These are phyloP conservation scores for Pseudozyma sp. DNA, from an alignment of 1,284 basidiomycete genomes.

Conservation along the genomic window DNA sequence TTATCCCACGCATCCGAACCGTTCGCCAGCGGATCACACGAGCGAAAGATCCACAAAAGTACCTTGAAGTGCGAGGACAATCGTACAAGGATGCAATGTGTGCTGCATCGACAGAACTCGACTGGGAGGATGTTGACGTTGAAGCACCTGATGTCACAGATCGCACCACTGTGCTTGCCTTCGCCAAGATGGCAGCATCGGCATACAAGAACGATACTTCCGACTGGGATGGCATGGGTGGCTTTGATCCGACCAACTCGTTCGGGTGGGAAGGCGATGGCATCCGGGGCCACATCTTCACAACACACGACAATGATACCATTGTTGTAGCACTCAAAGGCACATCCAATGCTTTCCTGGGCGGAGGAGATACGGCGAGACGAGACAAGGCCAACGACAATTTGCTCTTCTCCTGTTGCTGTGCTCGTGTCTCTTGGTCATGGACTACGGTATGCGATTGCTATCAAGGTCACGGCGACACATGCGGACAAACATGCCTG, in stretches of 20 bases:
- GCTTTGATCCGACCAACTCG: slow-evolving; percentile 74
- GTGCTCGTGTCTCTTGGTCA: slow-evolving; percentile 90
- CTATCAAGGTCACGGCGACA: slow-evolving; percentile 72
- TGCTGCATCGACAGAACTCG: slow-evolving; percentile 40
- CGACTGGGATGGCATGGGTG: slow-evolving; percentile 44
- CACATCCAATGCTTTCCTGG: slow-evolving; percentile 82
- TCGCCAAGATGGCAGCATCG: slow-evolving; percentile 95
- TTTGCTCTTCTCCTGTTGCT: slow-evolving; percentile 97
- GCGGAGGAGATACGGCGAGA: slow-evolving; percentile 84
- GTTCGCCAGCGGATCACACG: slow-evolving; percentile 42
- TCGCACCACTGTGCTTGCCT: slow-evolving; percentile 79
- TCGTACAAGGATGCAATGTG: slow-evolving; percentile 44
- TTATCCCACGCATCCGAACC: slow-evolving; percentile 40
- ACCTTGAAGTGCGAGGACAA: slow-evolving; percentile 43
- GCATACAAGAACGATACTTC: slow-evolving; percentile 75
- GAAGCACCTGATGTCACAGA: slow-evolving; percentile 77
- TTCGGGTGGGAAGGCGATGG: slow-evolving; percentile 95
- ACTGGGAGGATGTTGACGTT: slow-evolving; percentile 73
- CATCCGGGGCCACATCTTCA: slow-evolving; percentile 84
- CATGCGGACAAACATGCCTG: slow-evolving; percentile 84
- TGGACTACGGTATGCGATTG: slow-evolving; percentile 97
- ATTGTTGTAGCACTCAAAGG: slow-evolving; percentile 94
- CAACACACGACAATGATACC: slow-evolving; percentile 76
- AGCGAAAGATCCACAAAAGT: slow-evolving; percentile 32
- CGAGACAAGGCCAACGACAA: slow-evolving; percentile 97